Evolutionary conservation across 768 basidiomycete genomes (phyloP).

Genomic region (Boletus rufocinnamomeus): DNA sequence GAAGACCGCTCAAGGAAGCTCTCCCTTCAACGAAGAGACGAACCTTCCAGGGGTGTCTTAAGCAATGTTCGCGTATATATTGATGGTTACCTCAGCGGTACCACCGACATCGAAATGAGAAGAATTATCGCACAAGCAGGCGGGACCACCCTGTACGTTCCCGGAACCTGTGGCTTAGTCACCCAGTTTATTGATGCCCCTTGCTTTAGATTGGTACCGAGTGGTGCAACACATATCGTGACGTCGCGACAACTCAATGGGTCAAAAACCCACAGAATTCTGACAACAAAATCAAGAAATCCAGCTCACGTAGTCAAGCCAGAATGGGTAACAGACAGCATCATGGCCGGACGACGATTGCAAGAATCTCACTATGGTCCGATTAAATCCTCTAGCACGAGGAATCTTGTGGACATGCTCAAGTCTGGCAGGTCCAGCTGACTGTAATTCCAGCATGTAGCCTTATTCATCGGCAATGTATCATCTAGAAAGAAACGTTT

Average conservation of each 20-base stretch:
- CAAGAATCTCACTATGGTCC: slow-evolving; percentile 62
- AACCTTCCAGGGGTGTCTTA: slow-evolving; percentile 29
- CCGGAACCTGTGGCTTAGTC: not conserved
- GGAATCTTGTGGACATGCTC: slow-evolving; percentile 43
- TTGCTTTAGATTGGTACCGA: slow-evolving; percentile 48
- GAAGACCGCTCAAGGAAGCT: slow-evolving; percentile 51
- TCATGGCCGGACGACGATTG: slow-evolving; percentile 57
- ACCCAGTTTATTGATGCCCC: not conserved
- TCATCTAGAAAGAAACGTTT: slow-evolving; percentile 2
- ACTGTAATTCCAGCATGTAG: slow-evolving; percentile 2
- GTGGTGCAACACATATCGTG: slow-evolving; percentile 76
- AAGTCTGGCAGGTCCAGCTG: slow-evolving; percentile 22
- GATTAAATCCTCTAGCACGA: slow-evolving; percentile 41
- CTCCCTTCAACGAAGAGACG: slow-evolving; percentile 27
- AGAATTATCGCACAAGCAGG: slow-evolving; percentile 65
- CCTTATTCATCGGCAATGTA: slow-evolving; percentile 7
- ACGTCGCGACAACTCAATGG: slow-evolving; percentile 72
- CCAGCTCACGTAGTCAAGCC: slow-evolving; percentile 68
- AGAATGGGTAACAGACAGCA: slow-evolving; percentile 74
- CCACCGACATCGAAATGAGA: slow-evolving; percentile 83
- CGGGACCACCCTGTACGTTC: slow-evolving; percentile 61
- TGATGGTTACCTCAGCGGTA: slow-evolving; percentile 65
- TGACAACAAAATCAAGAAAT: slow-evolving; percentile 52
- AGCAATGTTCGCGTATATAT: slow-evolving; percentile 62
- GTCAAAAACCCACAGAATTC: slow-evolving; percentile 66